These are phyloP conservation scores for Lentithecium fluviatile DNA, from an alignment of 495 filamentous ascomycete genomes.

Conservation along the genomic window DNA sequence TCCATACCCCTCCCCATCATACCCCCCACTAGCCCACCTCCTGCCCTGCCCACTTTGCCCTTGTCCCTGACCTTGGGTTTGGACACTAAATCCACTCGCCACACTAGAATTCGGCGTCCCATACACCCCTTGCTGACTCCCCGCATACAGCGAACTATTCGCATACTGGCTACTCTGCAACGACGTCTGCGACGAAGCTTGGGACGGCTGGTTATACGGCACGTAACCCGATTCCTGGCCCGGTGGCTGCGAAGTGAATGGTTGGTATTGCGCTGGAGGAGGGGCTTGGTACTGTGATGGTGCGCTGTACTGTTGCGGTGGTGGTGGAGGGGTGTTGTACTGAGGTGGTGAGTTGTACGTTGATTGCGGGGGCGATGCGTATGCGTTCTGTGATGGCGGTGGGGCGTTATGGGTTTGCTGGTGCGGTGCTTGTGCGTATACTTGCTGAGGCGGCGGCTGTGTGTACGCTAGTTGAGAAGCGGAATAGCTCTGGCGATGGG, in stretches of 20 bases:
- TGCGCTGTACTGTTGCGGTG: background rate
- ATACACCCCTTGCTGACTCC: background rate
- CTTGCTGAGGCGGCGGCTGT: background rate
- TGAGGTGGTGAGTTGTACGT: background rate
- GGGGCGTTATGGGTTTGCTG: background rate
- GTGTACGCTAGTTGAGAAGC: background rate
- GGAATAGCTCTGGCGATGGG: background rate
- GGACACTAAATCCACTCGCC: background rate
- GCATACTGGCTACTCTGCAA: background rate
- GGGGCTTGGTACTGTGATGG: background rate
- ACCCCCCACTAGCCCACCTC: conserved; percentile 1
- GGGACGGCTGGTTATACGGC: background rate
- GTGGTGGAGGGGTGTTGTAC: background rate
- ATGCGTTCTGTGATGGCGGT: background rate
- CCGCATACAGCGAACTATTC: conserved; percentile 4
- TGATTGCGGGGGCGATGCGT: background rate
- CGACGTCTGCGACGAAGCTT: conserved; percentile 1
- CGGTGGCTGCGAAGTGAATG: background rate
- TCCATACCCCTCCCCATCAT: conserved; percentile 3
- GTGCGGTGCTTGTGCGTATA: background rate
- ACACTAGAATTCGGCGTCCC: background rate
- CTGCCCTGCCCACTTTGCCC: background rate
- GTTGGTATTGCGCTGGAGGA: background rate
- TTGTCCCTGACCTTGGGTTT: background rate
- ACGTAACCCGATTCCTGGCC: background rate